A percentile compares a stretch with the other conserved stretches of the same genome.
phyloP scores from a whole-genome alignment of 306 rosid species.

The Betula pendula region DNA sequence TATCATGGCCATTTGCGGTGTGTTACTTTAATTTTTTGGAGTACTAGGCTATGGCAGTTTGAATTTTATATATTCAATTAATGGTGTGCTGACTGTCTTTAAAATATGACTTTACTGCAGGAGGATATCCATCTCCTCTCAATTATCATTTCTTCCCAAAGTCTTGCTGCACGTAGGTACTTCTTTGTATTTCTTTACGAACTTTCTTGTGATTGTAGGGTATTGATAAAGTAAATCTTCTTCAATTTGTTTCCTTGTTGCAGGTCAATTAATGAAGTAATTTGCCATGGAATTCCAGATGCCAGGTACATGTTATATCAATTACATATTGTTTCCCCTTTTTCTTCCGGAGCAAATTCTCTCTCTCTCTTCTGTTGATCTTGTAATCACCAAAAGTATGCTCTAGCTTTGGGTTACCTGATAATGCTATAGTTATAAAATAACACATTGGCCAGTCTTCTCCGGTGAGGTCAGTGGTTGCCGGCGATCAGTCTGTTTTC shows the following conservation, averaged over 20 bases:
- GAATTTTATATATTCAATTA: conserved; percentile 7
- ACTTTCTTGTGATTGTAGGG: conserved; percentile 8
- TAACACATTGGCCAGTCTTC: not conserved
- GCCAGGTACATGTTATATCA: conserved; percentile 57
- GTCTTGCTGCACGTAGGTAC: conserved; percentile 99
- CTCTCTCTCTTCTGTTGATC: not conserved
- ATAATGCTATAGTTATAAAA: not conserved
- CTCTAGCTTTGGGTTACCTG: not conserved
- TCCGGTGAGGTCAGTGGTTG: too few relatives aligned
- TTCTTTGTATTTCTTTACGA: conserved; percentile 26
- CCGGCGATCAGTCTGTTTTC: too few relatives aligned
- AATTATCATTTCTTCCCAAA: conserved; percentile 92
- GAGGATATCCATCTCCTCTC: conserved; percentile 97
- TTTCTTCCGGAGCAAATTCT: not conserved
- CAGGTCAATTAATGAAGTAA: conserved; percentile 97
- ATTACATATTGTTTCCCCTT: not conserved
- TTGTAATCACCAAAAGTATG: not conserved
- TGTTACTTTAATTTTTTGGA: not conserved
- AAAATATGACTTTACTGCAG: conserved; percentile 40
- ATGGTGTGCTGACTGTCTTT: conserved; percentile 11
- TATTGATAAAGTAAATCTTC: conserved; percentile 22
- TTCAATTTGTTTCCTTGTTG: conserved; percentile 24
- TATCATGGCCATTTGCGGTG: not conserved
- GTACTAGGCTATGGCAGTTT: not conserved
- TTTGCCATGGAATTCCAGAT: conserved; percentile 99